Conservation (phyloP, 2,329 filamentous ascomycete genomes). For the Colletotrichum melonis region DNA sequence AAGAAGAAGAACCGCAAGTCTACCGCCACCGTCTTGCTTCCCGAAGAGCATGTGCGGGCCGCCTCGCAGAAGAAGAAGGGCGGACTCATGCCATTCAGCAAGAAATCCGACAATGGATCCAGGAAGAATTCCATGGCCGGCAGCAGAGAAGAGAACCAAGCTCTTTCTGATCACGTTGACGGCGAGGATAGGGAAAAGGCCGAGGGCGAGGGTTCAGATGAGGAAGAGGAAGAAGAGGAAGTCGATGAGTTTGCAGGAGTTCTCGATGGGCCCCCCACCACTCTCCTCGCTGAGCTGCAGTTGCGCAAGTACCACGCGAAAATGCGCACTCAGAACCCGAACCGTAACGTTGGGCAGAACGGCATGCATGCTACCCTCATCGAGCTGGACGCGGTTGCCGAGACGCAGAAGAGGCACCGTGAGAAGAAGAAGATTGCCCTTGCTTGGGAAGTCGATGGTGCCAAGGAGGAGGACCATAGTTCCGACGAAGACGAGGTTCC, state of each 20-base stretch:
- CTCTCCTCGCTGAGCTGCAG: slow-evolving; percentile 91
- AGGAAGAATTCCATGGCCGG: slow-evolving; percentile 12
- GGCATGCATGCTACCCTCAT: slow-evolving; percentile 93
- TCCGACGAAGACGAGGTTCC: slow-evolving; percentile 87
- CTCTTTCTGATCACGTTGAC: slow-evolving; percentile 39
- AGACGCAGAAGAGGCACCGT: slow-evolving; percentile 82
- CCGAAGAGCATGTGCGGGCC: slow-evolving; percentile 35
- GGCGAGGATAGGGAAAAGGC: slow-evolving; percentile 45
- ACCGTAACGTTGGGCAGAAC: slow-evolving; percentile 66
- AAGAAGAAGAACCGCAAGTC: slow-evolving; percentile 59
- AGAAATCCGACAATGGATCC: slow-evolving; percentile 44
- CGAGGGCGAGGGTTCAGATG: slow-evolving; percentile 44
- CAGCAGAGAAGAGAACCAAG: slow-evolving; percentile 40
- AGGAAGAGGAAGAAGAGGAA: slow-evolving; percentile 56
- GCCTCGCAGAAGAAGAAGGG: slow-evolving; percentile 56
- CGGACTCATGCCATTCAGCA: slow-evolving; percentile 61
- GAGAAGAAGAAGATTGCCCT: slow-evolving; percentile 82
- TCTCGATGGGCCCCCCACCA: slow-evolving; percentile 81
- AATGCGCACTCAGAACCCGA: slow-evolving; percentile 77
- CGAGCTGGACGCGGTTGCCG: slow-evolving; percentile 89
- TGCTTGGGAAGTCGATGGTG: slow-evolving; percentile 82
- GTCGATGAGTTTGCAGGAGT: slow-evolving; percentile 39
- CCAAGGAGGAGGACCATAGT: slow-evolving; percentile 55
- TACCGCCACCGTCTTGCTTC: slow-evolving; percentile 41
- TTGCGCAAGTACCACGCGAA: slow-evolving; percentile 91